Conservation (phyloP, 169 alveolate species). For the Plasmodium yoelii region DNA sequence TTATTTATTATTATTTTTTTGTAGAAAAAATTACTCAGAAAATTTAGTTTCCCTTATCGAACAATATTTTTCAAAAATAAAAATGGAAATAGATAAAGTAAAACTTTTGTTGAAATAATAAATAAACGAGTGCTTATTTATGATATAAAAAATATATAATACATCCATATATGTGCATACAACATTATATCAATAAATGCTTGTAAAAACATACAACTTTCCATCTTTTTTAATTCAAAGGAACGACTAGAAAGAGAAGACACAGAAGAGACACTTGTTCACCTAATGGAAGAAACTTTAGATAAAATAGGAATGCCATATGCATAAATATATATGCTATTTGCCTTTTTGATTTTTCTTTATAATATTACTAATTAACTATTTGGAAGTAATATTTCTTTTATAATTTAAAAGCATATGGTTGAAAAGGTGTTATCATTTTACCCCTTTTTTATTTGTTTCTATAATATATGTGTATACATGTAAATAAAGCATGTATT, state of each 20-base stretch:
- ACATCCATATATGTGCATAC: neutral
- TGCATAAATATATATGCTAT: constrained; percentile 18
- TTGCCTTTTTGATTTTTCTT: constrained; percentile 4
- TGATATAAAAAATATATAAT: no score
- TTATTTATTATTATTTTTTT: constrained; percentile 18
- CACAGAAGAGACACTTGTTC: constrained; percentile 63
- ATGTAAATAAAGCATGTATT: neutral
- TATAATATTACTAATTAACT: constrained; percentile 12
- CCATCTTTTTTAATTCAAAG: constrained; percentile 4
- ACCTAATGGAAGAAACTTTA: constrained; percentile 72
- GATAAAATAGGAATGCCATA: constrained; percentile 70
- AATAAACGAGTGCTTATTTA: no score
- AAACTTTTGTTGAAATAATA: constrained; percentile 2
- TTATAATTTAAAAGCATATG: neutral
- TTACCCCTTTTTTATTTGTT: constrained; percentile 3
- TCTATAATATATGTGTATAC: neutral
- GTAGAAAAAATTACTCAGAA: constrained; percentile 67
- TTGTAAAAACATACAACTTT: constrained; percentile 8
- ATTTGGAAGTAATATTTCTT: constrained; percentile 7
- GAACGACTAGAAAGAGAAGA: constrained; percentile 70
- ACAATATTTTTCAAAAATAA: constrained; percentile 70
- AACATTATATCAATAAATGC: constrained; percentile 2
- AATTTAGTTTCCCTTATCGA: constrained; percentile 68
- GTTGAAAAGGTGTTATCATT: no score
- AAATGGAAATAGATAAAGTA: constrained; percentile 67